phyloP scores from a whole-genome alignment of 2,329 filamentous ascomycete species.

The Cytospora paraplurivora region DNA sequence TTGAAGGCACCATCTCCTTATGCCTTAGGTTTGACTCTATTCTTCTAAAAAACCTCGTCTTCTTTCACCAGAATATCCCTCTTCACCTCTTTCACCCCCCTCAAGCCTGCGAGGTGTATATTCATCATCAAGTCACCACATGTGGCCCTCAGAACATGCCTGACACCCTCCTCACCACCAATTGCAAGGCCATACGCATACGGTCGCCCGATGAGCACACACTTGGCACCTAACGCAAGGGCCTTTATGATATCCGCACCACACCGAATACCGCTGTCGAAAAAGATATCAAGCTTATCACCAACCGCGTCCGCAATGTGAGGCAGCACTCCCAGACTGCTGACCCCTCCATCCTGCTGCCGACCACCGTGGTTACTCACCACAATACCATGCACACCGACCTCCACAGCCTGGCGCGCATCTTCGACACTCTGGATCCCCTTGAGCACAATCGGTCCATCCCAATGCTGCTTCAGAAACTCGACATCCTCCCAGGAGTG shows the following conservation, averaged over 20 bases:
- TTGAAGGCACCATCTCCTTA: too few relatives aligned
- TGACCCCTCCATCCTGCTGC: slow-evolving; percentile 27
- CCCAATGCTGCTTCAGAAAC: slow-evolving; percentile 63
- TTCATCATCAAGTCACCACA: slow-evolving; percentile 26
- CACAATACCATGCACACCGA: slow-evolving; percentile 67
- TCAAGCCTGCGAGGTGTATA: slow-evolving; percentile 23
- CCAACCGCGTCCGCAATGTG: slow-evolving; percentile 54
- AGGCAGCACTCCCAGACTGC: slow-evolving; percentile 24
- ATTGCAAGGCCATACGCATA: slow-evolving; percentile 26
- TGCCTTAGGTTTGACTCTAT: too few relatives aligned
- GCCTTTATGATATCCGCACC: slow-evolving; percentile 70
- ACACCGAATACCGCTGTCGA: slow-evolving; percentile 66
- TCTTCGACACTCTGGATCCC: slow-evolving; percentile 70
- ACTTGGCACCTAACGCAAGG: slow-evolving; percentile 64
- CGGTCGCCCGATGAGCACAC: slow-evolving; percentile 61
- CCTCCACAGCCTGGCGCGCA: slow-evolving; percentile 59
- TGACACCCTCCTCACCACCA: slow-evolving; percentile 25
- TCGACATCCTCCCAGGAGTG: slow-evolving; percentile 65
- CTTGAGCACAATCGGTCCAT: slow-evolving; percentile 64
- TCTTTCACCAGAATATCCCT: slow-evolving; percentile 23
- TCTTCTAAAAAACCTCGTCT: slow-evolving; percentile 15
- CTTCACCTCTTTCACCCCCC: slow-evolving; percentile 18
- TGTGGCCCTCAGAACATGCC: slow-evolving; percentile 24
- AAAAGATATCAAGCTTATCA: slow-evolving; percentile 59
- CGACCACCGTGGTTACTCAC: slow-evolving; percentile 70